A percentile compares a stretch with the other conserved stretches of the same genome.
Evolutionary conservation across 1,284 basidiomycete genomes (phyloP).

Genomic region (Cutaneotrichosporon arboriforme): DNA sequence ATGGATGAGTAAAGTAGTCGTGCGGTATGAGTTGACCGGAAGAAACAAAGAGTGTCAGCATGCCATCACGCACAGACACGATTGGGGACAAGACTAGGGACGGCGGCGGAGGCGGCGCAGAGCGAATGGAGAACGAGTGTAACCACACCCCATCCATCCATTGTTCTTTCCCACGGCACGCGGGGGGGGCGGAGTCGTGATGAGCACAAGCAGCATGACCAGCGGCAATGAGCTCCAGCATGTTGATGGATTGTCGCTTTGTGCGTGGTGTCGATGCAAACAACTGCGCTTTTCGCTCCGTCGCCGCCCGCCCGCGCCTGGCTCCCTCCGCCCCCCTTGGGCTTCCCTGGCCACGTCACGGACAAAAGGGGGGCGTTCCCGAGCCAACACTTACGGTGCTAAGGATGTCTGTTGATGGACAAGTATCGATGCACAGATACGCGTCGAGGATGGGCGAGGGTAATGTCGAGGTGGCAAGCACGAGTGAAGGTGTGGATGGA

Average conservation of each 20-base stretch:
- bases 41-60: not conserved
- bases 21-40: not conserved
- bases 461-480: not conserved
- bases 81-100: slow-evolving; percentile 1
- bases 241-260: not conserved
- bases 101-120: slow-evolving; percentile 1
- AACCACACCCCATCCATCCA: no score
- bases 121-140: not conserved
- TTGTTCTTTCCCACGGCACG: no score
- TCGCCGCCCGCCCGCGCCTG: no score
- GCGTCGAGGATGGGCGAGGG: no score
- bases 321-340: not conserved
- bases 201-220: no score
- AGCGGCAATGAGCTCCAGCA: no score
- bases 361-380: not conserved
- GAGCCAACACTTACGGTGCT: slow-evolving; percentile 1
- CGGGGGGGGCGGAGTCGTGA: no score
- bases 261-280: not conserved
- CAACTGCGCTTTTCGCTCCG: not conserved
- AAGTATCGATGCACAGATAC: not conserved
- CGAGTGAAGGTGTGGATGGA: not conserved
- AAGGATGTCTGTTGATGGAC: not conserved
- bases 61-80: not conserved
- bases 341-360: slow-evolving; percentile 5
- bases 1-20: not conserved